phyloP scores from a whole-genome alignment of 2,329 filamentous ascomycete species.

The Penicillium sp. region DNA sequence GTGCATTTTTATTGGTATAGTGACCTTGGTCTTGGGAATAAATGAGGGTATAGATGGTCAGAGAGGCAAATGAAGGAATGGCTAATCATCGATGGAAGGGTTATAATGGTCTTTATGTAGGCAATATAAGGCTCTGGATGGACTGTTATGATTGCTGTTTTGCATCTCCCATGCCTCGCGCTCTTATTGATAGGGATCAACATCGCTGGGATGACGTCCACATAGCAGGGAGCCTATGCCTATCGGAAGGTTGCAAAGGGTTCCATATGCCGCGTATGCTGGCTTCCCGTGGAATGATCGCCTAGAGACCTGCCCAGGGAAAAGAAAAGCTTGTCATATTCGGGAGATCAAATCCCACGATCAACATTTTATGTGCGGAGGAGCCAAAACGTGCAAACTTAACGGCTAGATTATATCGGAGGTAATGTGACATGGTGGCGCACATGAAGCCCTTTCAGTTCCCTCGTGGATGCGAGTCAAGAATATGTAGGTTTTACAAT shows the following conservation, averaged over 20 bases:
- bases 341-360: not conserved
- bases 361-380: not conserved
- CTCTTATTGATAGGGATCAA: constrained; percentile 16
- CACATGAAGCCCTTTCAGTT: not conserved
- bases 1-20: constrained; percentile 18
- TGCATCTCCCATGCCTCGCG: constrained; percentile 20
- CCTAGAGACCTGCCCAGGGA: constrained; percentile 1
- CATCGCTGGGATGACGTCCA: constrained; percentile 17
- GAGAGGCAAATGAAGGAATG: constrained; percentile 11
- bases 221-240: constrained; percentile 15
- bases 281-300: constrained; percentile 23
- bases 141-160: constrained; percentile 15
- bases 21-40: not conserved
- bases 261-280: constrained; percentile 1
- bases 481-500: not conserved
- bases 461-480: not conserved
- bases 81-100: constrained; percentile 2
- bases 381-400: not conserved
- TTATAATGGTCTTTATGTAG: constrained; percentile 18
- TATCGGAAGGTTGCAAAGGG: constrained; percentile 12
- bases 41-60: constrained; percentile 18
- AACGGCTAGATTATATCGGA: not conserved
- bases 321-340: constrained; percentile 1
- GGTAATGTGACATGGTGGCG: not conserved
- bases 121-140: constrained; percentile 1